Evolutionary conservation across 2,329 filamentous ascomycete genomes (phyloP).

Genomic region (Penicillium palitans): DNA sequence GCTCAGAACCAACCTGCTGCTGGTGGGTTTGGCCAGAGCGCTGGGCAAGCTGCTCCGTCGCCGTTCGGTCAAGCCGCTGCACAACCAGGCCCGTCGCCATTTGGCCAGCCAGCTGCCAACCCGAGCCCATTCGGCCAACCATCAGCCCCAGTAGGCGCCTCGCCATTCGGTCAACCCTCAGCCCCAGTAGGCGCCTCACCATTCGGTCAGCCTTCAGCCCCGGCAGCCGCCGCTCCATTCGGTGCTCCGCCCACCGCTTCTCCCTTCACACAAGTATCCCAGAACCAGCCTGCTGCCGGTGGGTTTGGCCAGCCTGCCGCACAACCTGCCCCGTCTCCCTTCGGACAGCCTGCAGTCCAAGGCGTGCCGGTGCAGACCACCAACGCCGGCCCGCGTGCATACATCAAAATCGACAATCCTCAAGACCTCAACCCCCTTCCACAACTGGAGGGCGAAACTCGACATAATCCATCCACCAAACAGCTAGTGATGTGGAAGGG

Average conservation of each 20-base stretch:
- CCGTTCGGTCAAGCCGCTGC: slow-evolving; percentile 16
- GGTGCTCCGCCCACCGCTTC: slow-evolving; percentile 9
- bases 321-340: slow-evolving; percentile 10
- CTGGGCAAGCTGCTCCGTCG: slow-evolving; percentile 9
- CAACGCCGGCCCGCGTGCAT: slow-evolving; percentile 31
- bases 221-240: slow-evolving; percentile 28
- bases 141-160: slow-evolving; percentile 24
- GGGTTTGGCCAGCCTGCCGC: not conserved
- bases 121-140: slow-evolving; percentile 28
- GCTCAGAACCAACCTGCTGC: slow-evolving; percentile 28
- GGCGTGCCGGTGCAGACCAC: slow-evolving; percentile 16
- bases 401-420: slow-evolving; percentile 29
- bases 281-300: slow-evolving; percentile 13
- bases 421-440: slow-evolving; percentile 40
- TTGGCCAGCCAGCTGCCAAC: slow-evolving; percentile 39
- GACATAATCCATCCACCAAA: slow-evolving; percentile 37
- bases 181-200: slow-evolving; percentile 34
- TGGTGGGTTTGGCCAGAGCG: slow-evolving; percentile 31
- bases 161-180: slow-evolving; percentile 31
- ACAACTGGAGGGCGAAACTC: slow-evolving; percentile 39
- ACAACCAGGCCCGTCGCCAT: slow-evolving; percentile 28
- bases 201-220: slow-evolving; percentile 39
- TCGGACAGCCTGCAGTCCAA: slow-evolving; percentile 24
- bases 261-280: slow-evolving; percentile 35
- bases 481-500: slow-evolving; percentile 62